Percentiles rank a stretch among this genome's conserved stretches.
These are phyloP conservation scores for Tylopilus sp. DNA, from an alignment of 768 basidiomycete genomes.

Conservation along the genomic window DNA sequence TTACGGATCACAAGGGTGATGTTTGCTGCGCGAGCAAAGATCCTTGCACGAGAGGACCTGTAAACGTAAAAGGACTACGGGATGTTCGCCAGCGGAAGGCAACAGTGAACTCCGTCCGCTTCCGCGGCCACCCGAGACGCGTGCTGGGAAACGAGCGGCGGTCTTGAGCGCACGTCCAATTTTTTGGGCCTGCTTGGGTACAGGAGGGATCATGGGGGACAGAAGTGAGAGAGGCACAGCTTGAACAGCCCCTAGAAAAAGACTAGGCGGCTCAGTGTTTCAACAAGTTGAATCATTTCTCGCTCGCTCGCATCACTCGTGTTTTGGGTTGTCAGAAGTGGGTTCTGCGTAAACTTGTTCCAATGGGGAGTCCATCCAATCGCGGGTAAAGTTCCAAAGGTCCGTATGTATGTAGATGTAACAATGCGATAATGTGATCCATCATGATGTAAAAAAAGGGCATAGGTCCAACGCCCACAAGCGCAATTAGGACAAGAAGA, in stretches of 20 bases:
- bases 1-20: constrained; percentile 75
- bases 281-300: not conserved
- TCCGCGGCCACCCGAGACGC: constrained; percentile 41
- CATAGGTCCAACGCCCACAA: not conserved
- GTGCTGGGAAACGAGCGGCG: constrained; percentile 52
- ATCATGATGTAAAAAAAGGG: not conserved
- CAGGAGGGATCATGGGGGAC: constrained; percentile 29
- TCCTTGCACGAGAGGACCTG: constrained; percentile 64
- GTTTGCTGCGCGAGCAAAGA: constrained; percentile 61
- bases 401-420: not conserved
- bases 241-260: constrained; percentile 17
- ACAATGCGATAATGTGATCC: not conserved
- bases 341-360: no score
- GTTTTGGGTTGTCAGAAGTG: no score
- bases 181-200: constrained; percentile 45
- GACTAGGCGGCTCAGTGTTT: no score
- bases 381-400: no score
- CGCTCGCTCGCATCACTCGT: no score
- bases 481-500: constrained; percentile 30
- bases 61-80: constrained; percentile 62
- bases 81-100: constrained; percentile 58
- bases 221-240: constrained; percentile 10
- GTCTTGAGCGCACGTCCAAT: constrained; percentile 58
- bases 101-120: constrained; percentile 35
- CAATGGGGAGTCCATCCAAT: no score